These are phyloP conservation scores for Botryotinia convoluta DNA, from an alignment of 2,329 filamentous ascomycete species.

Conservation along the genomic window DNA sequence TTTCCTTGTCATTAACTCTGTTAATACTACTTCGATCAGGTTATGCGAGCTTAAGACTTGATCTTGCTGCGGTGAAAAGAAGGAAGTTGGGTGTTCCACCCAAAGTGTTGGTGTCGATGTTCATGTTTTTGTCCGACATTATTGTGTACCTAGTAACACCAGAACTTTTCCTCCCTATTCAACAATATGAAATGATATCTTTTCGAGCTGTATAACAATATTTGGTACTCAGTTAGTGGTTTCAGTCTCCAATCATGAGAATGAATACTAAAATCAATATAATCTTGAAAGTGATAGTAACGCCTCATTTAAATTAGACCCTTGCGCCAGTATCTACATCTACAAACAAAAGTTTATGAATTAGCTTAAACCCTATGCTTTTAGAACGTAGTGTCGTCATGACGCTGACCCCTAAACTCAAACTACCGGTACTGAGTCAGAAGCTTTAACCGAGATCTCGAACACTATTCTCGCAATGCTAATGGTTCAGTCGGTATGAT, in stretches of 20 bases:
- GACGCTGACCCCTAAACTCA: background rate
- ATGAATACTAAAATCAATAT: background rate
- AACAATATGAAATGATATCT: accelerated
- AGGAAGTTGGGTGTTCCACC: background rate
- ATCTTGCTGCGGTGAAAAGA: background rate
- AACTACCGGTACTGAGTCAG: background rate
- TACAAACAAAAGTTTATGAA: background rate
- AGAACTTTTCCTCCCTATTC: background rate
- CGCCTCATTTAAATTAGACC: background rate
- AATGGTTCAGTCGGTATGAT: background rate
- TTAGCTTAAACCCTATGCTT: background rate
- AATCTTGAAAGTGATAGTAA: background rate
- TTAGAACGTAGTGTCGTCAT: background rate
- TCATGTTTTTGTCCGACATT: background rate
- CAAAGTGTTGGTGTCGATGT: background rate
- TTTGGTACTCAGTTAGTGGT: background rate
- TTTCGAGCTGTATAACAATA: background rate
- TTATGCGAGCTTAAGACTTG: background rate
- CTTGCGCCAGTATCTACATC: background rate
- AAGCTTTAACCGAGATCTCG: background rate
- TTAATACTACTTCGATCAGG: background rate
- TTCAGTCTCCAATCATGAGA: background rate
- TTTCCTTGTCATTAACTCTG: background rate
- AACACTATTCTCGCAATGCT: background rate
- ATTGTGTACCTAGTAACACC: background rate